A percentile compares a stretch with the other conserved stretches of the same genome.
phyloP scores from a whole-genome alignment of 2,329 filamentous ascomycete genomes.

The Xylaria sp. region DNA sequence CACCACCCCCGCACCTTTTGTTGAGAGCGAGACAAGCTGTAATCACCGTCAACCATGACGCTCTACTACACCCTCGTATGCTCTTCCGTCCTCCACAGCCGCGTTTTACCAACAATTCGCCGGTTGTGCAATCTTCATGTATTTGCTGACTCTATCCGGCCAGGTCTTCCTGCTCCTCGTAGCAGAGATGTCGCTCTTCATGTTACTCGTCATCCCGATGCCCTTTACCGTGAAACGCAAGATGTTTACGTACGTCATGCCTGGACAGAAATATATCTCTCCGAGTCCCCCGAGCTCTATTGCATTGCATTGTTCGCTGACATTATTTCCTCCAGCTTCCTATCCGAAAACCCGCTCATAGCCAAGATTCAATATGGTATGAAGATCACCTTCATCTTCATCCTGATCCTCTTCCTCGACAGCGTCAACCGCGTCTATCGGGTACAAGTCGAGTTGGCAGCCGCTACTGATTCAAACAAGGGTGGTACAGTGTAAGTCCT shows the following conservation, averaged over 20 bases:
- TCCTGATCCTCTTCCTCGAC: conserved; percentile 96
- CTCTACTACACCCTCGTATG: conserved; percentile 63
- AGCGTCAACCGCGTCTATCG: conserved; percentile 96
- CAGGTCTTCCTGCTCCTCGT: conserved; percentile 87
- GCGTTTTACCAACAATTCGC: background rate
- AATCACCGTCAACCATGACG: conserved; percentile 54
- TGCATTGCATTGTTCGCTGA: conserved; percentile 25
- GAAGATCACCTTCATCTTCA: conserved; percentile 99
- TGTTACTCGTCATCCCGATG: conserved; percentile 83
- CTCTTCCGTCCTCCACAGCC: conserved; percentile 25
- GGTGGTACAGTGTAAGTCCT: conserved; percentile 58
- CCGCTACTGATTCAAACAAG: conserved; percentile 71
- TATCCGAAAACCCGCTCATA: conserved; percentile 84
- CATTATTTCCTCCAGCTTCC: conserved; percentile 71
- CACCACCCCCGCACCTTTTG: conserved; percentile 30
- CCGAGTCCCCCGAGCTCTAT: conserved; percentile 1
- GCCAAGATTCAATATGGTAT: conserved; percentile 97
- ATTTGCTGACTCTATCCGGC: conserved; percentile 42
- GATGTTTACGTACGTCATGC: conserved; percentile 74
- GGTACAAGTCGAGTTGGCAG: conserved; percentile 87
- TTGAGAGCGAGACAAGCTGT: conserved; percentile 21
- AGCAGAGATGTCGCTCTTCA: conserved; percentile 84
- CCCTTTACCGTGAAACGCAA: conserved; percentile 87
- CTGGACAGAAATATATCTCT: background rate
- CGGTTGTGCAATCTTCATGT: conserved; percentile 14